Percentiles rank a stretch among this genome's conserved stretches.
Conservation (phyloP, 2,329 filamentous ascomycete genomes). For the Ceratocystiopsis brevicomis region DNA sequence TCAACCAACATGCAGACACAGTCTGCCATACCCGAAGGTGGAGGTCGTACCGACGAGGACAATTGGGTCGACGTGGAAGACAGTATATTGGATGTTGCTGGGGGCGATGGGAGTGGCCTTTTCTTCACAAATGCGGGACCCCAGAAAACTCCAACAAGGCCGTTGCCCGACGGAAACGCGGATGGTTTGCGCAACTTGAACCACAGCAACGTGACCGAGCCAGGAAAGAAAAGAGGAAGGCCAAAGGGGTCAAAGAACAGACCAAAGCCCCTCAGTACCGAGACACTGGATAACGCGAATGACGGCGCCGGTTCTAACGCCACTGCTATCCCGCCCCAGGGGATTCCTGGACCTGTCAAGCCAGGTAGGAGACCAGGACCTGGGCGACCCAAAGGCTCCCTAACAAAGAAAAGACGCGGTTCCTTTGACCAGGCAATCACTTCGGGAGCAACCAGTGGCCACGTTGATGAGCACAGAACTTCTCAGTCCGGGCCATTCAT, state of each 20-base stretch:
- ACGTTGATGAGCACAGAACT: no score
- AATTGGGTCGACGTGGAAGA: slow-evolving; percentile 29
- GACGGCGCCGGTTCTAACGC: not conserved
- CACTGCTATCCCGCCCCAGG: slow-evolving; percentile 8
- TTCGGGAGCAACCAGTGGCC: not conserved
- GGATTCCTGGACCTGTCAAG: slow-evolving; percentile 15
- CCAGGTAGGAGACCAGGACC: no score
- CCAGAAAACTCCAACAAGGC: not conserved
- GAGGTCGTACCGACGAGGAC: slow-evolving; percentile 14
- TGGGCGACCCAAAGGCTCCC: no score
- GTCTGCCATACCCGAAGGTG: not conserved
- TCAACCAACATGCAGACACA: not conserved
- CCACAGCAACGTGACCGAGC: not conserved
- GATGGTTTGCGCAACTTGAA: not conserved
- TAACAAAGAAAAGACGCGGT: no score
- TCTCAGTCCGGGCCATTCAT: no score
- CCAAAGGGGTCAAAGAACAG: slow-evolving; percentile 35
- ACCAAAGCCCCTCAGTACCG: slow-evolving; percentile 14
- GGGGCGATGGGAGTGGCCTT: slow-evolving; percentile 8
- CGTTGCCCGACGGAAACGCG: not conserved
- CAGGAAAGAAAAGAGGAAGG: slow-evolving; percentile 23
- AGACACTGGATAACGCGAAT: not conserved
- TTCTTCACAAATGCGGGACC: slow-evolving; percentile 3
- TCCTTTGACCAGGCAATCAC: no score
- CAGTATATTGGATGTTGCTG: slow-evolving; percentile 12